These are phyloP conservation scores for Aspergillus bridgeri DNA, from an alignment of 495 filamentous ascomycete genomes.

Conservation along the genomic window DNA sequence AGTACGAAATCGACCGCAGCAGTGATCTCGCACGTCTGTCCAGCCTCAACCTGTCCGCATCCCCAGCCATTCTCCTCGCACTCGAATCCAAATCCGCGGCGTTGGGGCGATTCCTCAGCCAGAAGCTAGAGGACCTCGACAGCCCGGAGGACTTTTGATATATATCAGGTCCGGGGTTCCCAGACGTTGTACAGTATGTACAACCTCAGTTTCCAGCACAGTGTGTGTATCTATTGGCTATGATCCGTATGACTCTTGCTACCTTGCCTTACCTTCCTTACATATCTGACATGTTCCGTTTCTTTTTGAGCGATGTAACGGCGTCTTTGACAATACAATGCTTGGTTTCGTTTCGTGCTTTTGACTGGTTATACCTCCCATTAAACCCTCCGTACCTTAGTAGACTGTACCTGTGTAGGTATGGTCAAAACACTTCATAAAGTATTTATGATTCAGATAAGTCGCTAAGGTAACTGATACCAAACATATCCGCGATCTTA, in stretches of 20 bases:
- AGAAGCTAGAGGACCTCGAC: slow-evolving; percentile 43
- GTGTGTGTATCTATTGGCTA: not conserved
- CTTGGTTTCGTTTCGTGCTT: not conserved
- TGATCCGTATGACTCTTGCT: not conserved
- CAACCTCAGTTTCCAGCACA: slow-evolving; percentile 2
- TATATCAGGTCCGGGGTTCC: too few relatives aligned
- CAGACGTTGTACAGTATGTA: slow-evolving; percentile 2
- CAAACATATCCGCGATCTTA: not conserved
- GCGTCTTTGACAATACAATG: not conserved
- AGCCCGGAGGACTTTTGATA: slow-evolving; percentile 46
- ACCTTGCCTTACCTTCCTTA: too few relatives aligned
- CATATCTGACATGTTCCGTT: not conserved
- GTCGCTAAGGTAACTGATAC: not conserved
- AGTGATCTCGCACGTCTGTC: slow-evolving; percentile 40
- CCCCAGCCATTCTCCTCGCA: slow-evolving; percentile 40
- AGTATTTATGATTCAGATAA: not conserved
- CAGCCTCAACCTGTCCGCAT: slow-evolving; percentile 41
- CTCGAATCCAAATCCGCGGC: slow-evolving; percentile 47
- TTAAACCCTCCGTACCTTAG: too few relatives aligned
- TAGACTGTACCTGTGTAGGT: too few relatives aligned
- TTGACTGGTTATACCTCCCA: not conserved
- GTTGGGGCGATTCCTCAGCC: slow-evolving; percentile 38
- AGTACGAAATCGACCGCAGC: slow-evolving; percentile 43
- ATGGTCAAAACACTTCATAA: too few relatives aligned
- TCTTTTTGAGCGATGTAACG: not conserved